A percentile compares a stretch with the other conserved stretches of the same genome.
Conservation (phyloP, 1,284 basidiomycete genomes). For the Chalciporus sp. region DNA sequence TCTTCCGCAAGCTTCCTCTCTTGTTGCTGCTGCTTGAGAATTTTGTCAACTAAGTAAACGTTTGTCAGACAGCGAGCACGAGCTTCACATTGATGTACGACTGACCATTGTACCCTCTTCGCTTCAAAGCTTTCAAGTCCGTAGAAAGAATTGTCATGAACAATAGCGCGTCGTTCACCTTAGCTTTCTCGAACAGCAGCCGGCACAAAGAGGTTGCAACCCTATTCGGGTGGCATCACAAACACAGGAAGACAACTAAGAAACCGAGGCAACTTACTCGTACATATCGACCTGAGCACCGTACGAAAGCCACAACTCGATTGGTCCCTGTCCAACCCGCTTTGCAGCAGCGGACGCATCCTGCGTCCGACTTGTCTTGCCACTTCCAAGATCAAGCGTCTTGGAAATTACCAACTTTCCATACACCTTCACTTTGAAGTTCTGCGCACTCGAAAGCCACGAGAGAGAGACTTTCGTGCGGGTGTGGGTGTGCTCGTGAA, state of each 20-base stretch:
- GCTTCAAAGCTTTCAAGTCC: conserved; percentile 79
- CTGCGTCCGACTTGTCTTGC: conserved; percentile 53
- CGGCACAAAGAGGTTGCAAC: conserved; percentile 82
- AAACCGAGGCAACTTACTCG: conserved; percentile 62
- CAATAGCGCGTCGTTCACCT: conserved; percentile 82
- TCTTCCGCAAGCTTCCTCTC: conserved; percentile 67
- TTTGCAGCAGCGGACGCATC: conserved; percentile 80
- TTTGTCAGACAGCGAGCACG: not conserved
- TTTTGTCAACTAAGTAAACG: conserved; percentile 74
- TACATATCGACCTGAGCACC: conserved; percentile 87
- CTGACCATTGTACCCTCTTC: conserved; percentile 84
- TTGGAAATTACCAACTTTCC: conserved; percentile 65
- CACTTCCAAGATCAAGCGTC: conserved; percentile 53
- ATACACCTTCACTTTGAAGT: conserved; percentile 74
- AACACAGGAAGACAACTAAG: not conserved
- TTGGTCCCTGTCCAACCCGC: conserved; percentile 56
- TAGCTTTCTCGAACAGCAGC: conserved; percentile 72
- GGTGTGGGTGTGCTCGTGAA: conserved; percentile 84
- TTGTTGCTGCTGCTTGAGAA: conserved; percentile 82
- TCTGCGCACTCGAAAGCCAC: conserved; percentile 72
- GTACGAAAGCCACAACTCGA: conserved; percentile 77
- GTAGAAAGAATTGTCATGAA: conserved; percentile 95
- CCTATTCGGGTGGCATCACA: conserved; percentile 38
- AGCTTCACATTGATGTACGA: not conserved
- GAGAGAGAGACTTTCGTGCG: conserved; percentile 69